These are phyloP conservation scores for Chrysanthemum seticuspe DNA, from an alignment of 129 eudicot species.

Conservation along the genomic window DNA sequence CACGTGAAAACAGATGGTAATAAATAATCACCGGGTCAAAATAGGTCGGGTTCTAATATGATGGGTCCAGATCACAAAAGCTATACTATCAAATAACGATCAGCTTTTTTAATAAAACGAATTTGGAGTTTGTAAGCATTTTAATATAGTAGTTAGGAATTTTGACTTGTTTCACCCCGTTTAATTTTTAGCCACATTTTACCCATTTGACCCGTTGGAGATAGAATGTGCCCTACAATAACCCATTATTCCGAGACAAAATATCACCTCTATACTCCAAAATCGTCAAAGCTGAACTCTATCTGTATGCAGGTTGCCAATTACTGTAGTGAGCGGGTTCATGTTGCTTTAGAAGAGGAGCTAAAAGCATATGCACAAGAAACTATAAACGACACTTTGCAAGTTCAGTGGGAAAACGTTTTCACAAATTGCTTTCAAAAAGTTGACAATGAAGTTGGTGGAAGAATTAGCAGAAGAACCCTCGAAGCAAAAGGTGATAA, in stretches of 20 bases:
- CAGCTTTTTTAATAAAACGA: not conserved
- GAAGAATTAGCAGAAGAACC: slow-evolving; percentile 29
- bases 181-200: not conserved
- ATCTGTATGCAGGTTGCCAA: slow-evolving; percentile 53
- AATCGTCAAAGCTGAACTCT: not conserved
- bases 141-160: not conserved
- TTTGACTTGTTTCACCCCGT: not conserved
- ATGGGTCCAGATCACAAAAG: too few species aligned
- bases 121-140: not conserved
- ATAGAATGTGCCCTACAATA: not conserved
- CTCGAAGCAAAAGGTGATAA: slow-evolving; percentile 10
- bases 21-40: too few species aligned
- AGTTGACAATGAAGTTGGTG: slow-evolving; percentile 79
- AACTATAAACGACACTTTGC: slow-evolving; percentile 36
- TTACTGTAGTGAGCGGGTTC: slow-evolving; percentile 63
- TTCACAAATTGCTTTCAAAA: slow-evolving; percentile 57
- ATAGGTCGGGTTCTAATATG: too few species aligned
- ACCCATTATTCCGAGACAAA: not conserved
- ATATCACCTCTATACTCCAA: not conserved
- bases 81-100: too few species aligned
- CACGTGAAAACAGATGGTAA: too few species aligned
- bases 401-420: slow-evolving; percentile 57
- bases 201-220: not conserved
- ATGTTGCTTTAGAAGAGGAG: slow-evolving; percentile 56
- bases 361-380: slow-evolving; percentile 32